A percentile compares a stretch with the other conserved stretches of the same genome.
Conservation (phyloP, 495 filamentous ascomycete genomes). For the Tuber magnatum region DNA sequence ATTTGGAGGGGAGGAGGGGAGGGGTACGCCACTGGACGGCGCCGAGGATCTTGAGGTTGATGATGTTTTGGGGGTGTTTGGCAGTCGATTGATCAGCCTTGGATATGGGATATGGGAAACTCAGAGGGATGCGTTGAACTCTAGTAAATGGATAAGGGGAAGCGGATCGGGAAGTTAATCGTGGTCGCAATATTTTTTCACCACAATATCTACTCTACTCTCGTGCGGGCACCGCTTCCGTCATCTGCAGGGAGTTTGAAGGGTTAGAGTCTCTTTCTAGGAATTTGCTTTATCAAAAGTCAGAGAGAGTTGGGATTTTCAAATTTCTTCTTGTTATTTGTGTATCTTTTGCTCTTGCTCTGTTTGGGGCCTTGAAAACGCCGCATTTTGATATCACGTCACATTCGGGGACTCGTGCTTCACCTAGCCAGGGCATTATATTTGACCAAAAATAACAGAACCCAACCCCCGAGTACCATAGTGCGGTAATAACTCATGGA, state of each 20-base stretch:
- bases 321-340: not conserved
- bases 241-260: not conserved
- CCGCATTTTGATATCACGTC: not conserved
- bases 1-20: constrained; percentile 44
- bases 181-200: not conserved
- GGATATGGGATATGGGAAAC: constrained; percentile 26
- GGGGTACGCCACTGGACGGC: constrained; percentile 13
- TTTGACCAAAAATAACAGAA: not conserved
- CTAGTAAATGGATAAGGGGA: constrained; percentile 8
- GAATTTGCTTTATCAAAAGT: not conserved
- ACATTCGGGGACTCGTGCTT: not conserved
- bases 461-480: not conserved
- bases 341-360: not conserved
- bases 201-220: not conserved
- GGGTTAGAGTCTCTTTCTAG: not conserved
- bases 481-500: not conserved
- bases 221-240: not conserved
- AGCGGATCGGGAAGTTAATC: not conserved
- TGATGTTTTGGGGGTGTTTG: constrained; percentile 46
- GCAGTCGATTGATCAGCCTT: constrained; percentile 41
- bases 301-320: not conserved
- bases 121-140: constrained; percentile 20
- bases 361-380: not conserved
- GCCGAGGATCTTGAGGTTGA: constrained; percentile 33
- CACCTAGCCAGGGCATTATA: not conserved